Conservation (phyloP, 2,329 filamentous ascomycete genomes). For the Sporothrix schenckii region DNA sequence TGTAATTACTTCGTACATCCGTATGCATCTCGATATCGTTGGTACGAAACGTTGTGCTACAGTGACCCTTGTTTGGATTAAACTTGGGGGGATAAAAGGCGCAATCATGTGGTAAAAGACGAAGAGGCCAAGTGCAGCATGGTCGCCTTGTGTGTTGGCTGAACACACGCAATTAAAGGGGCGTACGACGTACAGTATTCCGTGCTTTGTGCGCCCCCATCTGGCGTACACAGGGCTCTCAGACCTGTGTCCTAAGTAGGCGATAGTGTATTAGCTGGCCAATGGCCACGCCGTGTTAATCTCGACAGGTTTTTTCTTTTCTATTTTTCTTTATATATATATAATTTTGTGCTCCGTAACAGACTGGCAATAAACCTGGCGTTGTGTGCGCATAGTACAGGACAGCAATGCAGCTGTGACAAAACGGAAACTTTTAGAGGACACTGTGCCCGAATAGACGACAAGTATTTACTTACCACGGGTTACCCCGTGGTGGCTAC, state of each 20-base stretch:
- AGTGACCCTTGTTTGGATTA: not conserved
- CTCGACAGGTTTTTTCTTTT: not conserved
- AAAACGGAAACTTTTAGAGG: not conserved
- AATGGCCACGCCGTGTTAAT: not conserved
- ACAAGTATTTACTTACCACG: not conserved
- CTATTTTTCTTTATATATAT: not conserved
- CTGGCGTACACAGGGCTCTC: not conserved
- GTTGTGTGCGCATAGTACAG: not conserved
- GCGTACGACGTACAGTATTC: not conserved
- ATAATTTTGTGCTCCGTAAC: not conserved
- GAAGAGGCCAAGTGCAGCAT: not conserved
- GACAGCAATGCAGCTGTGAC: not conserved
- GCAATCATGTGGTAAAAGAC: slow-evolving; percentile 11
- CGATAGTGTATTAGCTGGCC: not conserved
- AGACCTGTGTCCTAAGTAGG: not conserved
- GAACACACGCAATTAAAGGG: slow-evolving; percentile 1
- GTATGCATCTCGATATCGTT: too few species aligned
- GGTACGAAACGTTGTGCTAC: not conserved
- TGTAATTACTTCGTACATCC: not conserved
- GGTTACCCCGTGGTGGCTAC: not conserved
- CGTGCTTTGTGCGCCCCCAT: not conserved
- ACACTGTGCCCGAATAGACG: too few species aligned
- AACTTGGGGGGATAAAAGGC: not conserved
- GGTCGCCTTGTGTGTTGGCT: not conserved
- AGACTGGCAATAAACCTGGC: not conserved